Evolutionary conservation across 805 yeast genomes (phyloP).

Genomic region (Saturnispora saitoi): DNA sequence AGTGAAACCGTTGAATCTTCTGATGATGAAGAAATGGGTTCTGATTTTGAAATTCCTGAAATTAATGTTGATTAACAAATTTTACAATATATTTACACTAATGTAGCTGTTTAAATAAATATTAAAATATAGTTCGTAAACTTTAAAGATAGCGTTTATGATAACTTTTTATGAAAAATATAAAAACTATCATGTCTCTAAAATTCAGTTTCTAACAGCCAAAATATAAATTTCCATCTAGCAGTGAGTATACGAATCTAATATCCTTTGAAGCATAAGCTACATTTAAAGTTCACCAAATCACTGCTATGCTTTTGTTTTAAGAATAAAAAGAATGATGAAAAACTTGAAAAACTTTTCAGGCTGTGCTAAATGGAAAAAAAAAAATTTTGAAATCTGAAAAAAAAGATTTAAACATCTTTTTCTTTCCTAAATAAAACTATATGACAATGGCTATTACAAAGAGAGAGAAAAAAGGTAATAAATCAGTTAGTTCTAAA

Average conservation of each 20-base stretch:
- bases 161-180: neutral
- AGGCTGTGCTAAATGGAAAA: slow-evolving; percentile 9
- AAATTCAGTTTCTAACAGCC: slow-evolving; percentile 7
- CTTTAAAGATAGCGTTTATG: neutral
- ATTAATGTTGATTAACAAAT: slow-evolving; percentile 27
- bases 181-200: neutral
- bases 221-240: neutral
- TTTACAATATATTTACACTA: neutral
- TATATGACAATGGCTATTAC: neutral
- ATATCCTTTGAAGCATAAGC: neutral
- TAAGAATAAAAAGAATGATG: neutral
- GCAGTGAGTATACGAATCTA: slow-evolving; percentile 4
- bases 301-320: neutral
- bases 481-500: neutral
- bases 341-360: neutral
- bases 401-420: neutral
- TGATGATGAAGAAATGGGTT: slow-evolving; percentile 20
- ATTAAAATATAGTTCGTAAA: neutral
- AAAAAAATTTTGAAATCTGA: slow-evolving; percentile 4
- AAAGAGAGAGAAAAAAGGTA: neutral
- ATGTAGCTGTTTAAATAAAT: neutral
- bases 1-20: slow-evolving; percentile 6
- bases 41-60: slow-evolving; percentile 32
- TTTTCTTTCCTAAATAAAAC: neutral
- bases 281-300: slow-evolving; percentile 2